A percentile compares a stretch with the other conserved stretches of the same genome.
phyloP scores from a whole-genome alignment of 805 yeast genomes.

The Tetrapisispora fleetii region DNA sequence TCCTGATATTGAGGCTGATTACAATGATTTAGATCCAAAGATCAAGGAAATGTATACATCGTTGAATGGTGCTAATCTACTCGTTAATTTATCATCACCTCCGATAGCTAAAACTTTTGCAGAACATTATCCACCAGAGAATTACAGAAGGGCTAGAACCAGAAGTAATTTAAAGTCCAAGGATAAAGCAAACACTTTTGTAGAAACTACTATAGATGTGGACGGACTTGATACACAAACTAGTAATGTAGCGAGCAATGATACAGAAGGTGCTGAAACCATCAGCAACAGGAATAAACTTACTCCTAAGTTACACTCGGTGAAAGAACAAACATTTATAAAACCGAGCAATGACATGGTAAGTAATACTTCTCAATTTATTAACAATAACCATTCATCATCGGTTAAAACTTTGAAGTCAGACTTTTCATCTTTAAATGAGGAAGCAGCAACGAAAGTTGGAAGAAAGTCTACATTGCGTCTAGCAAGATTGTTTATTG shows the following conservation, averaged over 20 bases:
- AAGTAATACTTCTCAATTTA: not conserved
- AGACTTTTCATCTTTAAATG: not conserved
- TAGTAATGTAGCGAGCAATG: not conserved
- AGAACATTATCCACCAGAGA: constrained; percentile 8
- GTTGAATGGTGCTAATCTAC: constrained; percentile 14
- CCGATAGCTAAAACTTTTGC: constrained; percentile 20
- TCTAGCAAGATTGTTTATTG: constrained; percentile 20
- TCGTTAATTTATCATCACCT: constrained; percentile 22
- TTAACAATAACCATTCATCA: not conserved
- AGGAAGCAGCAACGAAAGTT: not conserved
- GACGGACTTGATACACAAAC: not conserved
- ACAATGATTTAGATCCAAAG: constrained; percentile 6
- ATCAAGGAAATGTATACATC: constrained; percentile 12
- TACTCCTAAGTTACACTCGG: not conserved
- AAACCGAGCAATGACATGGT: not conserved
- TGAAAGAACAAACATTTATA: not conserved
- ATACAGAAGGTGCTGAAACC: not conserved
- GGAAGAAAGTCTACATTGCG: constrained; percentile 12
- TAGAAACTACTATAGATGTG: not conserved
- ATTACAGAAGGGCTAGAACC: not conserved
- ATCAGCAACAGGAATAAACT: not conserved
- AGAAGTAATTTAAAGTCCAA: constrained; percentile 2
- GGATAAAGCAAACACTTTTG: not conserved
- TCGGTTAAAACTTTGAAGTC: not conserved
- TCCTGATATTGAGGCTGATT: constrained; percentile 1